A percentile compares a stretch with the other conserved stretches of the same genome.
phyloP scores from a whole-genome alignment of 257 asterid species.

The Plantago elongata region DNA sequence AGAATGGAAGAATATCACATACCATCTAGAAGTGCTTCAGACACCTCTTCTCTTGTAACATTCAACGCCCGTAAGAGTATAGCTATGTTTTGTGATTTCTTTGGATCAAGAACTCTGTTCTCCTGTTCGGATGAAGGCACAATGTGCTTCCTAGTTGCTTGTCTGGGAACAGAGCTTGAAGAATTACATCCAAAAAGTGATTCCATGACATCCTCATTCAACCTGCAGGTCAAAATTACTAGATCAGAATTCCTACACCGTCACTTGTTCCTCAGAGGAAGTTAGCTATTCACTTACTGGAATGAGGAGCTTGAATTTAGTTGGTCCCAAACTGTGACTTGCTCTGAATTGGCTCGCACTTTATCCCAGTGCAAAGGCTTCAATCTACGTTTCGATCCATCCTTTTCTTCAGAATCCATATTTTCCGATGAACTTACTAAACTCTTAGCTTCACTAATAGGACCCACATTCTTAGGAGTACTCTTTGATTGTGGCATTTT shows the following conservation, averaged over 20 bases:
- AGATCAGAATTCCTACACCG: conserved; percentile 20
- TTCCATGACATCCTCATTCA: conserved; percentile 86
- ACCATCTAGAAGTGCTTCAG: conserved; percentile 87
- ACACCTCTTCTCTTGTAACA: conserved; percentile 79
- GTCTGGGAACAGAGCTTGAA: conserved; percentile 42
- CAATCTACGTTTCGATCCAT: conserved; percentile 60
- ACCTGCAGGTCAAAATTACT: conserved; percentile 32
- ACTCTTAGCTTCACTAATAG: conserved; percentile 26
- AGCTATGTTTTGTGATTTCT: conserved; percentile 90
- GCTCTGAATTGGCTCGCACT: conserved; percentile 64
- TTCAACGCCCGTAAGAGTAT: conserved; percentile 79
- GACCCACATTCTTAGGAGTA: conserved; percentile 30
- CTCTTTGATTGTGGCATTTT: conserved; percentile 36
- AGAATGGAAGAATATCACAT: conserved; percentile 7
- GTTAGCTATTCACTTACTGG: conserved; percentile 50
- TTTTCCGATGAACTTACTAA: conserved; percentile 32
- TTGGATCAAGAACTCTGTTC: conserved; percentile 66
- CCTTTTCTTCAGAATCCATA: conserved; percentile 37
- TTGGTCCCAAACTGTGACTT: conserved; percentile 89
- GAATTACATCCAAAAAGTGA: conserved; percentile 72
- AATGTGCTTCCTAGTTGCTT: conserved; percentile 45
- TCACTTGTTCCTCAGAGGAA: conserved; percentile 1
- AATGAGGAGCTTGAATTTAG: conserved; percentile 76
- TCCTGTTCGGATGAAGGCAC: conserved; percentile 49
- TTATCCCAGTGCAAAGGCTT: conserved; percentile 93